These are phyloP conservation scores for Cyberlindnera mycetangii DNA, from an alignment of 805 yeast genomes.

Conservation along the genomic window DNA sequence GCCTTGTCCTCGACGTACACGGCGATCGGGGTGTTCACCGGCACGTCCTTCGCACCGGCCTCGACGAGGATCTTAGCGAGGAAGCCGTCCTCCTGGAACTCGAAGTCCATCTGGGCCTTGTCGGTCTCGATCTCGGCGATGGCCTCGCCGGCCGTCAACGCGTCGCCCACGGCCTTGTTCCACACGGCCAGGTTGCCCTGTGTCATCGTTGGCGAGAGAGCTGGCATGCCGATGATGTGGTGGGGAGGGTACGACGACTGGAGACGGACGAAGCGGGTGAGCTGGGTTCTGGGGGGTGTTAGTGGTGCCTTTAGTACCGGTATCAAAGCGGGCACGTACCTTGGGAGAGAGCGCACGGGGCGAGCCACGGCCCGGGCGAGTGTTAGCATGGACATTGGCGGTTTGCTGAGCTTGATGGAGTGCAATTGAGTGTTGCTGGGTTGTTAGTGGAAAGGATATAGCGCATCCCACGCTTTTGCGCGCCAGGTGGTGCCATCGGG, in stretches of 20 bases:
- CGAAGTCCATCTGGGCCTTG: constrained; percentile 97
- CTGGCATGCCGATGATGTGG: constrained; percentile 94
- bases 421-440: background rate
- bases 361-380: constrained; percentile 18
- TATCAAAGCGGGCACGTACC: constrained; percentile 4
- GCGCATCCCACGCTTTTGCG: constrained; percentile 4
- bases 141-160: constrained; percentile 86
- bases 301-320: constrained; percentile 1
- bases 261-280: constrained; percentile 23
- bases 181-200: constrained; percentile 89
- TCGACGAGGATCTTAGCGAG: constrained; percentile 83
- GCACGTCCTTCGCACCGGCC: constrained; percentile 84
- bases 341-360: constrained; percentile 18
- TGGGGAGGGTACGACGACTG: constrained; percentile 63
- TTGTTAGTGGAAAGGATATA: too few relatives aligned
- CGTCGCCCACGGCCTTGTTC: constrained; percentile 88
- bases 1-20: constrained; percentile 86
- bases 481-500: constrained; percentile 6
- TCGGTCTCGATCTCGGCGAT: constrained; percentile 97
- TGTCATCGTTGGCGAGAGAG: constrained; percentile 99
- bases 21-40: constrained; percentile 94
- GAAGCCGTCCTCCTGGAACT: constrained; percentile 95
- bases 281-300: constrained; percentile 14
- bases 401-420: background rate
- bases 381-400: constrained; percentile 9